Conservation (phyloP, 805 yeast species). For the Metschnikowia arizonensis region DNA sequence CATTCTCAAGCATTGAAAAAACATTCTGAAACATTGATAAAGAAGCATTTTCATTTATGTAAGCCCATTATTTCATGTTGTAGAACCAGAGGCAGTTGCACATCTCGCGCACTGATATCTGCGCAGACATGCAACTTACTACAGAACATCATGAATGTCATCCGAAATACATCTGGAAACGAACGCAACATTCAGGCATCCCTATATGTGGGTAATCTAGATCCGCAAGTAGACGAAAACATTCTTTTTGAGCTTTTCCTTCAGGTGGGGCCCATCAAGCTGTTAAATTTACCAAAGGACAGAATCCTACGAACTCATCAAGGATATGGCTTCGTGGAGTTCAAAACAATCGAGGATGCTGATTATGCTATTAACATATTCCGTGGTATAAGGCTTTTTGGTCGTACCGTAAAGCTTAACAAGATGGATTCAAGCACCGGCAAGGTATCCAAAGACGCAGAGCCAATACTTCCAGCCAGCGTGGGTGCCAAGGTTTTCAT, state of each 20-base stretch:
- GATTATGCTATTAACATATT: conserved; percentile 63
- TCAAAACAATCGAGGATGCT: conserved; percentile 54
- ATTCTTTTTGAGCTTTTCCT: conserved; percentile 76
- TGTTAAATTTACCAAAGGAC: conserved; percentile 76
- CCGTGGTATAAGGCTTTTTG: conserved; percentile 58
- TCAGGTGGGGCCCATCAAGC: conserved; percentile 76
- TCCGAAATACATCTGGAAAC: conserved; percentile 34
- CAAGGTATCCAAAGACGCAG: conserved; percentile 13
- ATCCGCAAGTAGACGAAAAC: conserved; percentile 65
- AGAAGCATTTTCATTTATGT: background rate
- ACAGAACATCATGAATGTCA: conserved; percentile 24
- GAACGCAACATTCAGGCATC: conserved; percentile 61
- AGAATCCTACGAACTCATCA: conserved; percentile 65
- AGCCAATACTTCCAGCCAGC: conserved; percentile 8
- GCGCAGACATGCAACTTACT: background rate
- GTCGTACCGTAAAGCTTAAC: conserved; percentile 56
- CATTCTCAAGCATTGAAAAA: too few relatives aligned
- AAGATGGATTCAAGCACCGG: conserved; percentile 33
- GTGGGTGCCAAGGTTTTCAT: conserved; percentile 52
- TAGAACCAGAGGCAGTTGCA: too few relatives aligned
- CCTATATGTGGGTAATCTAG: conserved; percentile 79
- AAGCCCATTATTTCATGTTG: too few relatives aligned
- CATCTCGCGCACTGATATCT: background rate
- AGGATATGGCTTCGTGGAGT: conserved; percentile 87
- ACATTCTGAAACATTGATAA: too few relatives aligned